Conservation (phyloP, 2,329 filamentous ascomycete species). For the Cladosporium phlei region DNA sequence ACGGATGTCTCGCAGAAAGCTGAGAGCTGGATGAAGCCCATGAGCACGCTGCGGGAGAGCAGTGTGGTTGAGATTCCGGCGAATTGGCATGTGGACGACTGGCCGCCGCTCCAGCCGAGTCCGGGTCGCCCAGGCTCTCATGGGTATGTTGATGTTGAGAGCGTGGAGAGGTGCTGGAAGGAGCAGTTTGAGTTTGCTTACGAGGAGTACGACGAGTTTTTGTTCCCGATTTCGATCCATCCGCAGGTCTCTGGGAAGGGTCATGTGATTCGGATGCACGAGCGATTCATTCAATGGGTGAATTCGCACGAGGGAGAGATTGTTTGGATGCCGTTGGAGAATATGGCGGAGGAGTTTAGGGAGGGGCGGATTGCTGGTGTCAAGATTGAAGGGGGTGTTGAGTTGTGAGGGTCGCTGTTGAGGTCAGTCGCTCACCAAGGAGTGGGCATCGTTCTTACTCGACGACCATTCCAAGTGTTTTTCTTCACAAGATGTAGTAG, state of each 20-base stretch:
- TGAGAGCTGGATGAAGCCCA: slow-evolving; percentile 37
- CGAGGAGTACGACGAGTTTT: slow-evolving; percentile 42
- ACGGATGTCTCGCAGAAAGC: slow-evolving; percentile 32
- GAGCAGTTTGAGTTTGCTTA: slow-evolving; percentile 46
- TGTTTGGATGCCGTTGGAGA: slow-evolving; percentile 37
- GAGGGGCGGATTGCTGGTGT: slow-evolving; percentile 32
- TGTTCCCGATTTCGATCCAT: slow-evolving; percentile 46
- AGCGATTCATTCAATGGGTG: slow-evolving; percentile 43
- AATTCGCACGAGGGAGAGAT: slow-evolving; percentile 41
- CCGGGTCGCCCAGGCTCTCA: slow-evolving; percentile 28
- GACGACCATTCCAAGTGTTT: too few species aligned
- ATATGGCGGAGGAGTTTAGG: slow-evolving; percentile 36
- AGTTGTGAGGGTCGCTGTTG: not conserved
- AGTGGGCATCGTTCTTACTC: too few species aligned
- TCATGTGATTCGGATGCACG: slow-evolving; percentile 45
- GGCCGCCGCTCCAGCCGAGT: slow-evolving; percentile 40
- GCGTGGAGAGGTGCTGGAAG: slow-evolving; percentile 42
- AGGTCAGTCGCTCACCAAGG: too few species aligned
- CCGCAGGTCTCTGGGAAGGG: slow-evolving; percentile 47
- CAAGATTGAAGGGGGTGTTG: slow-evolving; percentile 31
- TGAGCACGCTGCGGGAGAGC: slow-evolving; percentile 29
- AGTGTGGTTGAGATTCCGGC: slow-evolving; percentile 44
- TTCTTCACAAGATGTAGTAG: too few species aligned
- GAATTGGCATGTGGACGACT: slow-evolving; percentile 47
- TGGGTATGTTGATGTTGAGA: slow-evolving; percentile 39